Percentiles rank a stretch among this genome's conserved stretches.
These are phyloP conservation scores for Erodium texanum DNA, from an alignment of 441 rosid species.

Conservation along the genomic window DNA sequence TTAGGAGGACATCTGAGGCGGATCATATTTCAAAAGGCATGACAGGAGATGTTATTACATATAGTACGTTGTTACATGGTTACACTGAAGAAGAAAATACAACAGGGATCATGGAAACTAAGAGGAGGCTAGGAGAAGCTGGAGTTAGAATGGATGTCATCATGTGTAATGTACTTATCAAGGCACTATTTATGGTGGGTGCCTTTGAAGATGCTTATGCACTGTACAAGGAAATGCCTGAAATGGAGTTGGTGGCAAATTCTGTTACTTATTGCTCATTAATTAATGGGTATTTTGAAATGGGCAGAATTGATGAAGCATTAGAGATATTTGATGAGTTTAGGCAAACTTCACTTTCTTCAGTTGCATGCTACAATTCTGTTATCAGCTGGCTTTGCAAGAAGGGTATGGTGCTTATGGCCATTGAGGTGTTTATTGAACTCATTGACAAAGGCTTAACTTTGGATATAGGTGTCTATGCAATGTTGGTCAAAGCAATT, in stretches of 20 bases:
- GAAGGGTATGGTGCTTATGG: constrained; percentile 48
- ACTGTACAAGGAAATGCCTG: constrained; percentile 48
- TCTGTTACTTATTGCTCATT: constrained; percentile 46
- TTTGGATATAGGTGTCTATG: constrained; percentile 30
- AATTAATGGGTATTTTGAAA: constrained; percentile 52
- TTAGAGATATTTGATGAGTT: constrained; percentile 66
- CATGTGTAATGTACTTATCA: constrained; percentile 61
- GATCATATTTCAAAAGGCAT: constrained; percentile 51
- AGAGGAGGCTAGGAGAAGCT: constrained; percentile 41
- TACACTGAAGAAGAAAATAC: constrained; percentile 48
- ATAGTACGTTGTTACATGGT: constrained; percentile 55
- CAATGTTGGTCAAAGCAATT: constrained; percentile 35
- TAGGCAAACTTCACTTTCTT: constrained; percentile 37
- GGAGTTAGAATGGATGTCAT: constrained; percentile 48
- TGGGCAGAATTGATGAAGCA: constrained; percentile 59
- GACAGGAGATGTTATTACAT: constrained; percentile 46
- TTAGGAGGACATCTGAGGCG: constrained; percentile 57
- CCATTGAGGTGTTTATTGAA: constrained; percentile 48
- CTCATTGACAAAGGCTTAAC: constrained; percentile 39
- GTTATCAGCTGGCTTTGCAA: constrained; percentile 55
- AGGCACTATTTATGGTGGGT: constrained; percentile 60
- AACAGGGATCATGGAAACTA: constrained; percentile 41
- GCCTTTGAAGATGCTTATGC: constrained; percentile 58
- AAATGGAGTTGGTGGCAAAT: constrained; percentile 47
- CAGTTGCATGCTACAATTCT: constrained; percentile 49